Evolutionary conservation across 2,329 filamentous ascomycete species (phyloP).

Genomic region (Orbilia oligospora): DNA sequence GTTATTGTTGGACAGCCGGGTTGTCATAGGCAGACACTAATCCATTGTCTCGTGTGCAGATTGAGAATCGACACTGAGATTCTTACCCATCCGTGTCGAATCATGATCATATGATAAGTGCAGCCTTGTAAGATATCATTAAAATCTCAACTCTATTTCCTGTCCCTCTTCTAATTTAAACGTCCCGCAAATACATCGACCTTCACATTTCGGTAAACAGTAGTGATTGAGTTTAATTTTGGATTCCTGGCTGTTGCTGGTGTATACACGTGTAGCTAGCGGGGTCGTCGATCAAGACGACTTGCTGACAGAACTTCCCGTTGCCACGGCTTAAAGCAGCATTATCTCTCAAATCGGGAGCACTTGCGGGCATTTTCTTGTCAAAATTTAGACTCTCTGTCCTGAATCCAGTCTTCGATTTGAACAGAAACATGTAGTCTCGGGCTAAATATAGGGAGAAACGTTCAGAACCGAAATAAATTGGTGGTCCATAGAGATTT

Average conservation of each 20-base stretch:
- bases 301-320: constrained; percentile 4
- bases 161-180: not conserved
- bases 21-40: not conserved
- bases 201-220: too few species aligned
- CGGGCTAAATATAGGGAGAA: not conserved
- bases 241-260: not conserved
- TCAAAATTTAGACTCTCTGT: not conserved
- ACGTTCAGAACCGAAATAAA: not conserved
- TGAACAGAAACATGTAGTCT: not conserved
- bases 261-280: too few species aligned
- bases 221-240: too few species aligned
- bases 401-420: not conserved
- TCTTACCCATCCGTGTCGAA: not conserved
- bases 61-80: not conserved
- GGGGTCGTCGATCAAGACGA: not conserved
- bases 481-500: not conserved
- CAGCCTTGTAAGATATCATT: not conserved
- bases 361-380: constrained; percentile 1
- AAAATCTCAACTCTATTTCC: not conserved
- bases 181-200: not conserved
- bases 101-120: constrained; percentile 3
- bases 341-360: not conserved
- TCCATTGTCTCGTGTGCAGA: not conserved
- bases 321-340: constrained; percentile 34
- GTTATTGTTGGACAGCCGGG: not conserved